These are phyloP conservation scores for Saprolegnia parasitica DNA, from an alignment of 352 stramenopile genomes.

Conservation along the genomic window DNA sequence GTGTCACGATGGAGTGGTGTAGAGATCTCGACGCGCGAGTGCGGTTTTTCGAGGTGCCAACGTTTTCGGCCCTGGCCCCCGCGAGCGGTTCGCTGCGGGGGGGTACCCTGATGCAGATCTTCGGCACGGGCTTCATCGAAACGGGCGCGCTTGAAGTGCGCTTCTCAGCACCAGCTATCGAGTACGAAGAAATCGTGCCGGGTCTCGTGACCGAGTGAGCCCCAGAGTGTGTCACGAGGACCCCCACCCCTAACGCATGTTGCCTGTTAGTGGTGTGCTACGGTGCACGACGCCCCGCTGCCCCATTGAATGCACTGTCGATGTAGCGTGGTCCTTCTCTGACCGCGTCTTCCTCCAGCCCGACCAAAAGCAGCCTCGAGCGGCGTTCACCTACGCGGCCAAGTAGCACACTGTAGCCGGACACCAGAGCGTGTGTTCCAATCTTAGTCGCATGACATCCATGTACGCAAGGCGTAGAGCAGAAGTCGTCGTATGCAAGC, in stretches of 20 bases:
- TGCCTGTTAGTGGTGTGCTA: slow-evolving; percentile 20
- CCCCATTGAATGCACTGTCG: neutral
- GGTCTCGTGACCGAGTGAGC: slow-evolving; percentile 19
- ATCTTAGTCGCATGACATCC: too few relatives aligned
- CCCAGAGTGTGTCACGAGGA: neutral
- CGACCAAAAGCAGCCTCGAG: neutral
- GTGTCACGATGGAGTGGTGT: neutral
- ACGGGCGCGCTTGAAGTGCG: slow-evolving; percentile 17
- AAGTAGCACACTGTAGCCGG: too few relatives aligned
- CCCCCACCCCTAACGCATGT: neutral
- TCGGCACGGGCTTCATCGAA: slow-evolving; percentile 20
- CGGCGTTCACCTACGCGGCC: neutral
- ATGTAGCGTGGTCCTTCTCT: neutral
- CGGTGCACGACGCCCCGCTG: slow-evolving; percentile 11
- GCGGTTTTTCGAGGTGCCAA: slow-evolving; percentile 2
- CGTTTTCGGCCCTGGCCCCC: slow-evolving; percentile 15
- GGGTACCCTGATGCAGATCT: slow-evolving; percentile 20
- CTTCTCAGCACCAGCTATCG: neutral
- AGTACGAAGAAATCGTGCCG: slow-evolving; percentile 12
- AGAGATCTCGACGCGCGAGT: slow-evolving; percentile 9
- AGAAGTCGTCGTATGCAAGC: too few relatives aligned
- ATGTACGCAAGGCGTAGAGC: too few relatives aligned
- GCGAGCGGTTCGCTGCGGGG: neutral
- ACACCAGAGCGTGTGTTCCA: too few relatives aligned
- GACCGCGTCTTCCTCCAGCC: neutral